Conservation (phyloP, 75 land plant genomes). For the Adiantum capillusveneris region DNA sequence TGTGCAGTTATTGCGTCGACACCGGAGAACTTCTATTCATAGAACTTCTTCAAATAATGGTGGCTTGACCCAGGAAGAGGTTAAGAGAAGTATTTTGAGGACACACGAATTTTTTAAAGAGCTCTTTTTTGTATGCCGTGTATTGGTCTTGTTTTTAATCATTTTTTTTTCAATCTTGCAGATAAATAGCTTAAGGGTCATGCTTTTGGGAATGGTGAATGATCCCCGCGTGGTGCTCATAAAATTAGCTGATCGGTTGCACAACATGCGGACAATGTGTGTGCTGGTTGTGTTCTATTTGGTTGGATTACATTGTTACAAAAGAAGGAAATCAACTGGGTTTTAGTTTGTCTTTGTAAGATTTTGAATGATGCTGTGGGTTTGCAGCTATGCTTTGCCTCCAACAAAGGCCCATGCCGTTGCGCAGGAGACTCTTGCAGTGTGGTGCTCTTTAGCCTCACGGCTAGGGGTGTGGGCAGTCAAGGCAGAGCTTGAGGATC, state of each 20-base stretch:
- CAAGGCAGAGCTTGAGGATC: conserved; percentile 92
- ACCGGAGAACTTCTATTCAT: conserved; percentile 55
- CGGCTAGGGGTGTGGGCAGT: conserved; percentile 91
- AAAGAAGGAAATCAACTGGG: no score
- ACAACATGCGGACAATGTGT: conserved; percentile 95
- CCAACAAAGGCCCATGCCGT: conserved; percentile 80
- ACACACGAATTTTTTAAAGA: neutral
- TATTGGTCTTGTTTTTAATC: no score
- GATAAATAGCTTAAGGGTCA: conserved; percentile 78
- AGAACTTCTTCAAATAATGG: conserved; percentile 16
- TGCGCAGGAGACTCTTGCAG: conserved; percentile 85
- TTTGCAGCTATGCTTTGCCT: conserved; percentile 77
- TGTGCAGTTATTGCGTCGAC: conserved; percentile 77
- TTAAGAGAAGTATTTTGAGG: conserved; percentile 6
- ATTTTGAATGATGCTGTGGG: no score
- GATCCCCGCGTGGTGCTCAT: conserved; percentile 97
- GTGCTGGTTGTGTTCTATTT: no score
- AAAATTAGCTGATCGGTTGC: conserved; percentile 94
- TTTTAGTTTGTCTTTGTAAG: no score
- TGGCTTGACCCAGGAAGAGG: conserved; percentile 75
- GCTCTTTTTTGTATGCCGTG: neutral
- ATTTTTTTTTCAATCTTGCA: conserved; percentile 24
- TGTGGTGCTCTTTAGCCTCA: conserved; percentile 98
- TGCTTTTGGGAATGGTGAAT: conserved; percentile 96
- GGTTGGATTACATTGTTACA: no score